These are phyloP conservation scores for Globisporangium splendens DNA, from an alignment of 352 stramenopile species.

Conservation along the genomic window DNA sequence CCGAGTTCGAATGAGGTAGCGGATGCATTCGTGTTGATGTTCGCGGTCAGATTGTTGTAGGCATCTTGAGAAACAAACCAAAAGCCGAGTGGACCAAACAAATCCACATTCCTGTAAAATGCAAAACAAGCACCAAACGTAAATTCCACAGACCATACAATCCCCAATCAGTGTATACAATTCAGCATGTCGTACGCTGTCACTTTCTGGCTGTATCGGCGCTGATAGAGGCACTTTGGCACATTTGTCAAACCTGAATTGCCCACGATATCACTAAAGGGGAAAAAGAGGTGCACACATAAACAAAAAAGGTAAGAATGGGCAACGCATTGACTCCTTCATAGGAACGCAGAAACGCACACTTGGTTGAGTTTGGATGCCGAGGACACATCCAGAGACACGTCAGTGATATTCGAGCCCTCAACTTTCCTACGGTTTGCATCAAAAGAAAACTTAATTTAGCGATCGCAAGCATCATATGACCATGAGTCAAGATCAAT, in stretches of 20 bases:
- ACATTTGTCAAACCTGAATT: slow-evolving; percentile 20
- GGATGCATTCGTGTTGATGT: slow-evolving; percentile 2
- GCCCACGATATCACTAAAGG: slow-evolving; percentile 17
- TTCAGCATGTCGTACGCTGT: slow-evolving; percentile 18
- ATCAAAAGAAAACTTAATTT: not conserved
- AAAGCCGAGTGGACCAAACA: slow-evolving; percentile 2
- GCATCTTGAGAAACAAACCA: too few species aligned
- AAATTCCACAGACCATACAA: not conserved
- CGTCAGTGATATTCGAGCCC: not conserved
- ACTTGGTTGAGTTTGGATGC: not conserved
- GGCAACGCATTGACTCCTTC: too few species aligned
- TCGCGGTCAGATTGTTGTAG: slow-evolving; percentile 5
- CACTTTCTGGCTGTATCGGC: slow-evolving; percentile 15
- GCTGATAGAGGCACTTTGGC: slow-evolving; percentile 29
- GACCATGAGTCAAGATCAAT: not conserved
- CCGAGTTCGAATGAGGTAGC: slow-evolving; percentile 8
- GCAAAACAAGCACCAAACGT: not conserved
- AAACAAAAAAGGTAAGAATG: too few species aligned
- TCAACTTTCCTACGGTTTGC: not conserved
- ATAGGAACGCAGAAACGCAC: not conserved
- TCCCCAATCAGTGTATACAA: not conserved
- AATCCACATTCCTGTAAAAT: slow-evolving; percentile 14
- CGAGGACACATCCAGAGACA: not conserved
- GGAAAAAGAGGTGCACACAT: not conserved
- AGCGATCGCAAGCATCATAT: not conserved